A percentile compares a stretch with the other conserved stretches of the same genome.
Evolutionary conservation across 805 yeast genomes (phyloP).

Genomic region (Millerago galiae): DNA sequence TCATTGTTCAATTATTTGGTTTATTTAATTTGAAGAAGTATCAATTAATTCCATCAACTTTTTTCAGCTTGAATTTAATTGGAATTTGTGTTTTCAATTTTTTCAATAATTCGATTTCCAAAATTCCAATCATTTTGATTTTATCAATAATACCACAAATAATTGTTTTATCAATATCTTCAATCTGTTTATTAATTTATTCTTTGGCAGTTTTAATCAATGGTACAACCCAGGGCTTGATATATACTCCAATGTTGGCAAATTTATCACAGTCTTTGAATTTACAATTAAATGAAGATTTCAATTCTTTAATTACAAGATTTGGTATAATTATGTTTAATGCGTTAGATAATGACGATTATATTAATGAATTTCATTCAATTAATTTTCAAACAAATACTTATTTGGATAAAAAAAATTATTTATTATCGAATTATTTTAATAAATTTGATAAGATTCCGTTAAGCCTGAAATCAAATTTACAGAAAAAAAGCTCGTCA

Average conservation of each 20-base stretch:
- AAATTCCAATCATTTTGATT: slow-evolving; percentile 50
- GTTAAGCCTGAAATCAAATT: too few relatives aligned
- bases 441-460: slow-evolving; percentile 22
- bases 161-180: slow-evolving; percentile 41
- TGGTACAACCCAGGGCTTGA: slow-evolving; percentile 29
- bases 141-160: slow-evolving; percentile 66
- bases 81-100: slow-evolving; percentile 38
- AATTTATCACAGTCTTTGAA: slow-evolving; percentile 34
- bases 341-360: slow-evolving; percentile 62
- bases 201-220: slow-evolving; percentile 49
- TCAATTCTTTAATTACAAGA: slow-evolving; percentile 53
- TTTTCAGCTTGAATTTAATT: slow-evolving; percentile 50
- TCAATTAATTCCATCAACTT: slow-evolving; percentile 56
- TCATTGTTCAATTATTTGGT: slow-evolving; percentile 58
- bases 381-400: slow-evolving; percentile 45
- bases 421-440: slow-evolving; percentile 18
- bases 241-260: slow-evolving; percentile 30
- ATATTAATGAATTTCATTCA: slow-evolving; percentile 49
- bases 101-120: slow-evolving; percentile 33
- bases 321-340: slow-evolving; percentile 58
- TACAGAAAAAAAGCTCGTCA: background rate
- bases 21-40: slow-evolving; percentile 44
- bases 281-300: slow-evolving; percentile 49
- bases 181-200: slow-evolving; percentile 48
- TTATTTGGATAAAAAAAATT: slow-evolving; percentile 40